A percentile compares a stretch with the other conserved stretches of the same genome.
Conservation (phyloP, 352 stramenopile species). For the Phytophthora europaea region DNA sequence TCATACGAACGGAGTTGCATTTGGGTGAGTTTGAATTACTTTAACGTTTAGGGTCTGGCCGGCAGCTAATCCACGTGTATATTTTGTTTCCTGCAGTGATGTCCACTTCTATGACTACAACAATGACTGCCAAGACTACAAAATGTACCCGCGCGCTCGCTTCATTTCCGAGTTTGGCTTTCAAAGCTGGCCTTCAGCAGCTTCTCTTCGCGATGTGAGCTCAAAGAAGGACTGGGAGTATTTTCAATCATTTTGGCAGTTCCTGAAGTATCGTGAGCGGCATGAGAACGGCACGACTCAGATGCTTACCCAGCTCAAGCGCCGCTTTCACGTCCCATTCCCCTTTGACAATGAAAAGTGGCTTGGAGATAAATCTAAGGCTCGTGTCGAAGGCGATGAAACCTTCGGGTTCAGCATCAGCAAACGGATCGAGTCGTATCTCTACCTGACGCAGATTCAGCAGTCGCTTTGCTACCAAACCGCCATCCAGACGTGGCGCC, state of each 20-base stretch:
- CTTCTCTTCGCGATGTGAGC: slow-evolving; percentile 63
- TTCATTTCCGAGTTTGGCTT: slow-evolving; percentile 93
- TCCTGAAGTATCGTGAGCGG: slow-evolving; percentile 85
- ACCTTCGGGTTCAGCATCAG: slow-evolving; percentile 51
- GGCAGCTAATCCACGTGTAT: neutral
- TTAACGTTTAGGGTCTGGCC: neutral
- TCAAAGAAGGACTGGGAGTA: slow-evolving; percentile 62
- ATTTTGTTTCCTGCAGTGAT: slow-evolving; percentile 49
- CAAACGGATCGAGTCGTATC: slow-evolving; percentile 64
- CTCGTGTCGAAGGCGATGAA: slow-evolving; percentile 22
- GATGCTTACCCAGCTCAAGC: slow-evolving; percentile 77
- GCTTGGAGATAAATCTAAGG: slow-evolving; percentile 38
- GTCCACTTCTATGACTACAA: slow-evolving; percentile 91
- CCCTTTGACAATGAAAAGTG: slow-evolving; percentile 69
- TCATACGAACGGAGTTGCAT: slow-evolving; percentile 61
- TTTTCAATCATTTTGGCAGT: slow-evolving; percentile 76
- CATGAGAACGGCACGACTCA: slow-evolving; percentile 81
- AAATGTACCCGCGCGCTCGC: slow-evolving; percentile 73
- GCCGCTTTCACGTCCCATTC: slow-evolving; percentile 79
- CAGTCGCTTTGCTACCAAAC: slow-evolving; percentile 85
- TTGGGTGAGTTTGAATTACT: slow-evolving; percentile 48
- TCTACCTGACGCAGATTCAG: slow-evolving; percentile 85
- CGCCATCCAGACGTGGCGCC: slow-evolving; percentile 77
- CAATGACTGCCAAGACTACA: slow-evolving; percentile 78
- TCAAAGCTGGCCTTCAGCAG: slow-evolving; percentile 78